These are phyloP conservation scores for Alternaria longipes DNA, from an alignment of 2,329 filamentous ascomycete genomes.

Conservation along the genomic window DNA sequence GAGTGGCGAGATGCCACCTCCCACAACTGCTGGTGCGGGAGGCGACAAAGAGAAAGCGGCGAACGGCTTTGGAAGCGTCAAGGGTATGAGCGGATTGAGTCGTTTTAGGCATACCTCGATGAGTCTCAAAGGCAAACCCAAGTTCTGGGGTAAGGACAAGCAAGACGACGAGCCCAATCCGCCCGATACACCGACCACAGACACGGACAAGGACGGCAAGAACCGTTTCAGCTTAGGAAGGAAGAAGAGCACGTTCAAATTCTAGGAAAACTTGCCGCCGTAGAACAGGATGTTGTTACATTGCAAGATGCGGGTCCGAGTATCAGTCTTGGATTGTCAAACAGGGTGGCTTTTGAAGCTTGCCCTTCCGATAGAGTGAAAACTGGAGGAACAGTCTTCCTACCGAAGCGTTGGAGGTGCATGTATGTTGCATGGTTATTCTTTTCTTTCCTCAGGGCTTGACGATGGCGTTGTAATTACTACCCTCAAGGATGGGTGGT, in stretches of 20 bases:
- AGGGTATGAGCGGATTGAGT: constrained; percentile 60
- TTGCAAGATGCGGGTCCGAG: not conserved
- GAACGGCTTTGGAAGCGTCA: constrained; percentile 52
- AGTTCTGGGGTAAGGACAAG: constrained; percentile 63
- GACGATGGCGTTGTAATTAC: not conserved
- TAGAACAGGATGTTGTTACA: not conserved
- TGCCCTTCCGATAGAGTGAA: not conserved
- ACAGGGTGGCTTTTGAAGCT: not conserved
- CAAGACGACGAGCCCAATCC: constrained; percentile 21
- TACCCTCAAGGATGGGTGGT: not conserved
- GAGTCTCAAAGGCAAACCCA: constrained; percentile 80
- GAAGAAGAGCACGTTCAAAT: constrained; percentile 71
- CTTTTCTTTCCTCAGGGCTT: not conserved
- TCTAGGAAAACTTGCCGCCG: constrained; percentile 15
- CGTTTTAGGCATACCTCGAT: constrained; percentile 77
- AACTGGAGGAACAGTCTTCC: not conserved
- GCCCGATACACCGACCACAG: constrained; percentile 41
- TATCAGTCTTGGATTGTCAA: not conserved
- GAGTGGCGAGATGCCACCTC: constrained; percentile 20
- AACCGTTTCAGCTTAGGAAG: constrained; percentile 74
- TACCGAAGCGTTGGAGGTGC: not conserved
- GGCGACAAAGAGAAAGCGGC: constrained; percentile 29
- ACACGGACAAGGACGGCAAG: constrained; percentile 69
- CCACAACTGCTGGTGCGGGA: constrained; percentile 3
- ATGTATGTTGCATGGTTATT: not conserved